Base-by-base conservation (phyloP, 306 rosid species). In the Prunus dulcis region DNA sequence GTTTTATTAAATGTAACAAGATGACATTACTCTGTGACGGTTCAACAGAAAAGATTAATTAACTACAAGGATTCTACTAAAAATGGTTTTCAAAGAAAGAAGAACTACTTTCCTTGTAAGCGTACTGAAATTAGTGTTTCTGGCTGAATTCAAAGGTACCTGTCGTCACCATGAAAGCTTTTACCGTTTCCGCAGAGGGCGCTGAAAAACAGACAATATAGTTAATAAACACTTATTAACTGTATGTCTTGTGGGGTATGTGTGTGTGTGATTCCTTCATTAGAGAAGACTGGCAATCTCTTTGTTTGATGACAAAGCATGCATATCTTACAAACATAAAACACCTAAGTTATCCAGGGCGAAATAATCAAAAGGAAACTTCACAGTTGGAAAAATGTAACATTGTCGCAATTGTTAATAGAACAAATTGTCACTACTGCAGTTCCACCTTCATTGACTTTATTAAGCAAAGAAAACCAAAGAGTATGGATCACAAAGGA, bases 151-250 rank as follows among this genome's bases (percentile, higher is more conserved):
- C 75, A 27, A 58, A 17, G 67, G 76, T 68, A 47, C 56, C 25
- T 45, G 70, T 27, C 17, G 20, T 64, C 57, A 60, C 67, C 56
- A 38, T 19, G 17, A 20, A 71, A 60, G 70, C 55, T 50, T 76
- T 46, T 20, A 82, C 63, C 83, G 85, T 81, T 87, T 84, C 64
- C 93, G 87, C 18, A 92, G 80, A 65, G 86, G 90, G 67, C 96
- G 91, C 97, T 90, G 96, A 72, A 86, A 76, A 81, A 61, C 23
- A 78, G 43, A 83, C 45, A 34, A 50, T 56, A 72, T 14, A 57
- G 38, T 73, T 19, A 61, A 47, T 32, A 60, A 27, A 17, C 3
- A 18, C 7, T 10, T 53, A 32, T 50, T 12, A 53, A 53, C 75
- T 17, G 3, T 71, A 11, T 52, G 41, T 32, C 43, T 38, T 38